A percentile compares a stretch with the other conserved stretches of the same genome.
Evolutionary conservation across 2,329 filamentous ascomycete species (phyloP).

Genomic region (Pseudogymnoascus sp.): DNA sequence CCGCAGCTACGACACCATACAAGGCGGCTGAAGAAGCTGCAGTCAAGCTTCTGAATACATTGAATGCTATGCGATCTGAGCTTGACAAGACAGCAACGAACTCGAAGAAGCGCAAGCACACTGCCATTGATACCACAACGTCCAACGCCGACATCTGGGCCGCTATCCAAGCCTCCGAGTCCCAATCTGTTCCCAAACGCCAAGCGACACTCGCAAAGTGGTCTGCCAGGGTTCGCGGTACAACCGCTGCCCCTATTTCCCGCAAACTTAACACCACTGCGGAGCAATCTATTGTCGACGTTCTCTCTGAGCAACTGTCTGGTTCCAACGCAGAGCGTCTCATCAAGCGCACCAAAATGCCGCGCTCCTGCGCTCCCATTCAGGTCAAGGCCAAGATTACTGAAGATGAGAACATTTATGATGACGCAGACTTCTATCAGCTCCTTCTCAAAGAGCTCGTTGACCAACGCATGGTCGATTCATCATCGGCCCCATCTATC

Average conservation of each 20-base stretch:
- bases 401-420: constrained; percentile 64
- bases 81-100: constrained; percentile 41
- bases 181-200: constrained; percentile 51
- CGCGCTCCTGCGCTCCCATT: constrained; percentile 68
- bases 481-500: constrained; percentile 36
- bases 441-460: constrained; percentile 87
- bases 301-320: constrained; percentile 60
- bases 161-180: constrained; percentile 60
- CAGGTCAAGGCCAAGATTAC: constrained; percentile 53
- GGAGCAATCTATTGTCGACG: constrained; percentile 57
- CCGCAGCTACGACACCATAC: constrained; percentile 45
- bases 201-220: constrained; percentile 78
- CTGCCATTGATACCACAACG: constrained; percentile 43
- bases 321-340: constrained; percentile 54
- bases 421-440: constrained; percentile 94
- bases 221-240: constrained; percentile 69
- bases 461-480: constrained; percentile 73
- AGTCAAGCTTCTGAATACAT: constrained; percentile 73
- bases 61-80: constrained; percentile 61
- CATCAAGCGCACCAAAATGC: constrained; percentile 59
- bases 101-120: constrained; percentile 56
- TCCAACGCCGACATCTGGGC: constrained; percentile 64
- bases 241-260: constrained; percentile 48
- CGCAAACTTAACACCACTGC: constrained; percentile 46
- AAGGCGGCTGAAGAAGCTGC: constrained; percentile 79